Base-by-base conservation (phyloP, 164 flowering plant species). In the Vitis riparia region DNA sequence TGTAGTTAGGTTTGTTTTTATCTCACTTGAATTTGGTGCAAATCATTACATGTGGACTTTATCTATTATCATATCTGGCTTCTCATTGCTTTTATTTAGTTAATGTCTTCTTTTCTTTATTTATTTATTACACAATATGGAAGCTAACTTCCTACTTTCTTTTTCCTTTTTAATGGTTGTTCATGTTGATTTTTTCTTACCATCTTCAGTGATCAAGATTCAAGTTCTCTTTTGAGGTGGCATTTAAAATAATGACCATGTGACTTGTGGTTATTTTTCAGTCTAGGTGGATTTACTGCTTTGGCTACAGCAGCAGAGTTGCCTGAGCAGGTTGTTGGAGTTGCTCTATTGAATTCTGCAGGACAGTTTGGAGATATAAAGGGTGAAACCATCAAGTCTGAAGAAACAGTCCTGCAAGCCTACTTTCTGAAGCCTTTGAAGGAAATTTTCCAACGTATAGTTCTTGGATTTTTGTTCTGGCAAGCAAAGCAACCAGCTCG, bases 211-310 rank as follows among this genome's bases (percentile, higher is more conserved):
- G 44, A 37, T 37, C 44, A 37, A 37, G 44, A 3, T 50, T 51
- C 50, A 14, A 27, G 51, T 47, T 70, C 37, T 61, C 60, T 61
- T 10, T 11, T 51, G 1, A 55, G 30, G 30, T 48, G 56, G 51
- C 55, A 16, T 62, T 68, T 48, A 62, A 55, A 59, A 5, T 51
- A 50, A 62, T 59, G 11, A 9, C 48, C 62, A 66, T 57, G 11
- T 57, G 49, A 60, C n/a, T 67, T 55, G 27, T 68, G 72, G 27
- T 57, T 59, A 49, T 61, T 55, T 78, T 82, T 77, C 92, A 92
- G 99, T 77, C 98, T 95, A 71, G 99, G 99, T 71, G 99, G 98
- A 74, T 91, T 94, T 79, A 88, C 98, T 59, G 98, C 96, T 71
- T 75, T 95, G 82, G 78, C 87, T 69, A 63, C 97, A 19, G 97